phyloP scores from a whole-genome alignment of 208 protist species.

The Jaenimonas drosophilae region DNA sequence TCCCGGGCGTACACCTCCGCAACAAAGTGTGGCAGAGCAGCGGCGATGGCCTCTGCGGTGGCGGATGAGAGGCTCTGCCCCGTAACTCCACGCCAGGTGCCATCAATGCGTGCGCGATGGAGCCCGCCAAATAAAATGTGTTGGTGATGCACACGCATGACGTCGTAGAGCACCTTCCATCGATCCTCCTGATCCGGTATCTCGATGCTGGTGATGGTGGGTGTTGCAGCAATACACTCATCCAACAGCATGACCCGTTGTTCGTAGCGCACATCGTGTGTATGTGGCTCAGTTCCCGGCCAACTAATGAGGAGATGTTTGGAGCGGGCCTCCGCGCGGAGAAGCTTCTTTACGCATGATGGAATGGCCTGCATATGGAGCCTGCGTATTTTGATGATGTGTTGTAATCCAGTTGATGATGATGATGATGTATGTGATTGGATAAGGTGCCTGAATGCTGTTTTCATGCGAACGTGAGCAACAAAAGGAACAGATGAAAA shows the following conservation, averaged over 20 bases:
- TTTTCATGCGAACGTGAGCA: too few relatives aligned
- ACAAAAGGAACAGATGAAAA: too few relatives aligned
- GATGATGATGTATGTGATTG: too few relatives aligned
- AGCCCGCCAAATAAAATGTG: constrained; percentile 34
- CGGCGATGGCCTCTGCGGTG: constrained; percentile 7
- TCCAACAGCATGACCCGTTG: too few relatives aligned
- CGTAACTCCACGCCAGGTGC: constrained; percentile 20
- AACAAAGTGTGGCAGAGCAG: constrained; percentile 20
- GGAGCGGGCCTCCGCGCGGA: not conserved
- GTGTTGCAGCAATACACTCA: too few relatives aligned
- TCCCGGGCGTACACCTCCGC: constrained; percentile 4
- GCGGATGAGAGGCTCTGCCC: constrained; percentile 4
- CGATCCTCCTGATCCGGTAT: not conserved
- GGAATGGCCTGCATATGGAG: too few relatives aligned
- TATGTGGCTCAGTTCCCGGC: too few relatives aligned
- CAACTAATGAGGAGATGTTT: not conserved
- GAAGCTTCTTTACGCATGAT: constrained; percentile 2
- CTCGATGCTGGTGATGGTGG: too few relatives aligned
- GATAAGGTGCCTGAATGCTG: too few relatives aligned
- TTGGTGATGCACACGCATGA: constrained; percentile 39
- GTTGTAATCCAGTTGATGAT: too few relatives aligned
- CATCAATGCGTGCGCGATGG: constrained; percentile 39
- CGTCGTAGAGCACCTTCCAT: constrained; percentile 60
- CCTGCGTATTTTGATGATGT: too few relatives aligned
- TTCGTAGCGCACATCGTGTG: too few relatives aligned